Evolutionary conservation across 208 protist genomes (phyloP).

Genomic region (Blechomonas ayalai): DNA sequence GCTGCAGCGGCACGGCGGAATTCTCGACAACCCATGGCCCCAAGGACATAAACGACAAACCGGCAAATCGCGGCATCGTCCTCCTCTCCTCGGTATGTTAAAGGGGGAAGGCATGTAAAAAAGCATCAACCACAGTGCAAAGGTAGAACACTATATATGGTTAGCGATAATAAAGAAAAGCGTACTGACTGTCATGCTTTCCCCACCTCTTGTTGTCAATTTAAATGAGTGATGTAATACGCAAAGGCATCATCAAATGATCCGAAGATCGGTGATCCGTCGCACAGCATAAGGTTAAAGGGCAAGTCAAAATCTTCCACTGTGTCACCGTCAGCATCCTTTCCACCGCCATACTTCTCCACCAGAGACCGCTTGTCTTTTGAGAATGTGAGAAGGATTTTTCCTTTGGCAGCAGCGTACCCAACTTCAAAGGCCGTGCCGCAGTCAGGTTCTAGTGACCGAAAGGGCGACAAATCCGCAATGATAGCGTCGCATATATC

Average conservation of each 20-base stretch:
- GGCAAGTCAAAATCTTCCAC: constrained; percentile 71
- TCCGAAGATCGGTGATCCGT: constrained; percentile 38
- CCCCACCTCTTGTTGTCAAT: not conserved
- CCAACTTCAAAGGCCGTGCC: constrained; percentile 82
- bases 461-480: constrained; percentile 76
- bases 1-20: too few relatives aligned
- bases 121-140: too few relatives aligned
- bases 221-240: constrained; percentile 11
- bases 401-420: constrained; percentile 63
- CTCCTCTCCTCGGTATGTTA: too few relatives aligned
- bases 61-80: too few relatives aligned
- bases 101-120: too few relatives aligned
- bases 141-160: too few relatives aligned
- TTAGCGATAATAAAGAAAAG: not conserved
- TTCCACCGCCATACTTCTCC: constrained; percentile 49
- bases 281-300: constrained; percentile 78
- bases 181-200: not conserved
- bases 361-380: constrained; percentile 39
- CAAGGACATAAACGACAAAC: too few relatives aligned
- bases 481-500: constrained; percentile 64
- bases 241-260: constrained; percentile 68
- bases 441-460: constrained; percentile 63
- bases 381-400: constrained; percentile 54
- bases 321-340: constrained; percentile 26
- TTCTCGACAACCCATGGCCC: too few relatives aligned